Evolutionary conservation across 2,329 filamentous ascomycete species (phyloP).

Genomic region (Clarireedia sp.): DNA sequence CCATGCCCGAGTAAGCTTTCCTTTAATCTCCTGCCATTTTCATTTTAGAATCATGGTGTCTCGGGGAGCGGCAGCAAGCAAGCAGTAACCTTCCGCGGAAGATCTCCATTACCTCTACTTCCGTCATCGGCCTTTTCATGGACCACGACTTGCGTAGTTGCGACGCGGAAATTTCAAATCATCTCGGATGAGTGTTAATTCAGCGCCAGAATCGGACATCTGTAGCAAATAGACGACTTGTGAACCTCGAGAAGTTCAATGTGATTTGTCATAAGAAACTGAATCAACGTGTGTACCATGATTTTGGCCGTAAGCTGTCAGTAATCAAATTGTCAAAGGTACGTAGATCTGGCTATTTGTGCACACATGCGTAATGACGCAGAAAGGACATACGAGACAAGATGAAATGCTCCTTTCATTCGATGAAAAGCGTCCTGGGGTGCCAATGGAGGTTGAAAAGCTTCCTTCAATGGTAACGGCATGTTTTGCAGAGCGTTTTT

Average conservation of each 20-base stretch:
- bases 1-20: neutral
- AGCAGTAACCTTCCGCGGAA: slow-evolving; percentile 13
- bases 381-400: neutral
- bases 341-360: neutral
- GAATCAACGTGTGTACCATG: neutral
- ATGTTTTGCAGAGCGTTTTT: slow-evolving; percentile 14
- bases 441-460: slow-evolving; percentile 1
- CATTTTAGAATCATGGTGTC: slow-evolving; percentile 14
- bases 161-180: neutral
- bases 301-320: neutral
- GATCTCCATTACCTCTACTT: slow-evolving; percentile 17
- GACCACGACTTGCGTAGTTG: slow-evolving; percentile 10
- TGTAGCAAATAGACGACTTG: neutral
- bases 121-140: slow-evolving; percentile 7
- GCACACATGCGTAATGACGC: slow-evolving; percentile 2
- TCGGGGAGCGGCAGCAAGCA: slow-evolving; percentile 20
- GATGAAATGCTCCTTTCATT: neutral
- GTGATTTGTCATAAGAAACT: neutral
- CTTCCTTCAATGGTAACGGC: slow-evolving; percentile 10
- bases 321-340: neutral
- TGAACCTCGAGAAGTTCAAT: neutral
- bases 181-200: neutral
- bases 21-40: slow-evolving; percentile 10
- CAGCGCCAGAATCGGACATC: neutral
- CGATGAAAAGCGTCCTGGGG: neutral